phyloP scores from a whole-genome alignment of 2,329 filamentous ascomycete genomes.

The Didymella pinodella region DNA sequence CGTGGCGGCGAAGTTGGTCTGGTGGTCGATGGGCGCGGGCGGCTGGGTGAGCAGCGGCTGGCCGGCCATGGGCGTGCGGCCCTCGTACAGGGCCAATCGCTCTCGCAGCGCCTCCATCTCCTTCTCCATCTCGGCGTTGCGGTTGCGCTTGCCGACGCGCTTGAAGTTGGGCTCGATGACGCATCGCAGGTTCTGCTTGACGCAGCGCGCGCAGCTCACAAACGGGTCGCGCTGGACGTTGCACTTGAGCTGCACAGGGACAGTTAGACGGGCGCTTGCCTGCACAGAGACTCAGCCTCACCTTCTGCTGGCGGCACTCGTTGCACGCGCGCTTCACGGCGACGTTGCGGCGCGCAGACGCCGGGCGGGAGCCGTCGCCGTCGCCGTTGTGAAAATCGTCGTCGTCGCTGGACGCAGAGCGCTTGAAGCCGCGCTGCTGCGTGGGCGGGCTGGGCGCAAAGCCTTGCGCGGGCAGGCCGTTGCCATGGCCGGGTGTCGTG shows the following conservation, averaged over 20 bases:
- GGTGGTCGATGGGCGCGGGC: slow-evolving; percentile 30
- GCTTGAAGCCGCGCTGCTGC: slow-evolving; percentile 47
- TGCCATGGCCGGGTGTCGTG: slow-evolving; percentile 39
- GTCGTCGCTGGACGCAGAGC: slow-evolving; percentile 49
- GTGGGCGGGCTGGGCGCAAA: slow-evolving; percentile 43
- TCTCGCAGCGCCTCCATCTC: slow-evolving; percentile 70
- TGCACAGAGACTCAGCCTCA: slow-evolving; percentile 51
- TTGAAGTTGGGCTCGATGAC: slow-evolving; percentile 91
- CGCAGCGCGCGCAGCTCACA: slow-evolving; percentile 77
- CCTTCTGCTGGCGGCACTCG: slow-evolving; percentile 86
- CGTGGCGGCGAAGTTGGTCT: slow-evolving; percentile 31
- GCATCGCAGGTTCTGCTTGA: slow-evolving; percentile 80
- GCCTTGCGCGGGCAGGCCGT: slow-evolving; percentile 34
- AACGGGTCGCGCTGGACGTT: slow-evolving; percentile 85
- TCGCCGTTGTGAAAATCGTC: slow-evolving; percentile 44
- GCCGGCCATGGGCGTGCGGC: slow-evolving; percentile 53
- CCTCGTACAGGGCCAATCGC: slow-evolving; percentile 67
- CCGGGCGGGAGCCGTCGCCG: slow-evolving; percentile 33
- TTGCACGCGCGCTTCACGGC: slow-evolving; percentile 77
- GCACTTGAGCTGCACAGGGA: slow-evolving; percentile 71
- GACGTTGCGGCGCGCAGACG: slow-evolving; percentile 43
- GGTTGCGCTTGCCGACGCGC: slow-evolving; percentile 80
- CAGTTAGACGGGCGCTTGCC: not conserved
- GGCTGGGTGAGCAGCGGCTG: slow-evolving; percentile 38
- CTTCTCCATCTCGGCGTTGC: slow-evolving; percentile 86